Base-by-base conservation (phyloP, 225 moss, liverwort and hornwort species). In the Pleurozium schreberi region DNA sequence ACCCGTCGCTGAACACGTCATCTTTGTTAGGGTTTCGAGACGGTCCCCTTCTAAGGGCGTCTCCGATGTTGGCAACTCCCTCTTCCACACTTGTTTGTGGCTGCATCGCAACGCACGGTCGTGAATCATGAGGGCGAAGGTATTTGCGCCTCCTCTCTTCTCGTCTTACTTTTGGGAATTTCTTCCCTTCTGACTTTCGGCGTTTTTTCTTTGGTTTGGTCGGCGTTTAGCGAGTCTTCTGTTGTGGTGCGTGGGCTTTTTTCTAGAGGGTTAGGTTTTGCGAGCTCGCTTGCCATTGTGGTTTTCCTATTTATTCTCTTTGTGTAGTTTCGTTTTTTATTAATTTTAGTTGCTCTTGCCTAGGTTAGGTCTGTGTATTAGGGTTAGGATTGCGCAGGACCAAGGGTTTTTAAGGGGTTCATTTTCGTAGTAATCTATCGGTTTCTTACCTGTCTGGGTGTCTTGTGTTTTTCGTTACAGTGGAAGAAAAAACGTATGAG, bases 401-500 rank as follows among this genome's bases (percentile, higher is more conserved):
- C 18, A 43, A 42, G 65, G 43, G 63, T 57, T 61, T n/a, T 9
- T 28, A 1, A 42, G 55, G 64, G 30, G 53, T 77, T 40, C 50
- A 14, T 15, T 86, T 17, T n/a, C 10, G 1, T 28, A 45, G 8
- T 22, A 50, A 4, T 40, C 15, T 77, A 4, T 64, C 10, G 10
- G 31, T 77, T n/a, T 65, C n/a, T 86, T 11, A 77, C 15, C 28
- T 77, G 25, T 49, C n/a, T 27, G 20, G 20, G 28, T 7, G 14
- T 27, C 49, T 40, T 12, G 2, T 77, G 8, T 75, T 68, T 66
- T 66, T 27, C 30, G 7, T 33, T 50, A 6, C 81, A 92, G 92
- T 92, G 92, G 92, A 92, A 92, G 89, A 92, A 92, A 85, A 92
- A 92, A 87, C 90, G 92, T 55, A 92, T 92, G 91, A 92, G 92